These are phyloP conservation scores for Vitis rotundifolia DNA, from an alignment of 164 flowering plant genomes.

Conservation along the genomic window DNA sequence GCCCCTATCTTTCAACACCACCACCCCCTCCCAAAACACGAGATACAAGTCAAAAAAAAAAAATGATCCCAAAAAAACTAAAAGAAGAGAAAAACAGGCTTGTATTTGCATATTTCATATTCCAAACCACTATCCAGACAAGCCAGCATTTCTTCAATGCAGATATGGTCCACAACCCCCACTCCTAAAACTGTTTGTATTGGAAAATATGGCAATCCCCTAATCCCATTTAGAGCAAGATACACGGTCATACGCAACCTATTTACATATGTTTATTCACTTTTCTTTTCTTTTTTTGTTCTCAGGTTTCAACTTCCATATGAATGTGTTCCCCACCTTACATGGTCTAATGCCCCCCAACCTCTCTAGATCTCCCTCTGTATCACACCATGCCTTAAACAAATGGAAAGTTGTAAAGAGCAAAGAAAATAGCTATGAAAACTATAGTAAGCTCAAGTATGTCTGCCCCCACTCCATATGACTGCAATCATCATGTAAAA, in stretches of 20 bases:
- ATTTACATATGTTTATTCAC: constrained; percentile 28
- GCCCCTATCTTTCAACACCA: constrained; percentile 26
- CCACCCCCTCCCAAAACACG: constrained; percentile 6
- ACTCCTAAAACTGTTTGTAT: constrained; percentile 28
- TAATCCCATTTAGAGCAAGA: constrained; percentile 24
- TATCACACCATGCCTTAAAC: constrained; percentile 2
- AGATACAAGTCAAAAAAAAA: constrained; percentile 3
- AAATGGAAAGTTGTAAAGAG: constrained; percentile 20
- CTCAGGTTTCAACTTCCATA: constrained; percentile 37
- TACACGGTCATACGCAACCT: constrained; percentile 25
- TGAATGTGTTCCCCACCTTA: constrained; percentile 82
- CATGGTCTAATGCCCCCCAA: constrained; percentile 31
- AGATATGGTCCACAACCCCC: constrained; percentile 39
- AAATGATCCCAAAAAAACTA: constrained; percentile 5
- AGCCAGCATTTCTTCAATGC: constrained; percentile 27
- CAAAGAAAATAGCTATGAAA: constrained; percentile 3
- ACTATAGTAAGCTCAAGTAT: constrained; percentile 6
- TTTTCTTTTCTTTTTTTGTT: background rate
- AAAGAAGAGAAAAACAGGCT: constrained; percentile 6
- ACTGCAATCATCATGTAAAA: constrained; percentile 54
- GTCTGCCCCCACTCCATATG: constrained; percentile 38
- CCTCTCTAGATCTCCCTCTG: background rate
- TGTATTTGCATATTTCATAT: constrained; percentile 6
- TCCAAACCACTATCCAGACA: constrained; percentile 48
- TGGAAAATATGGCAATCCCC: constrained; percentile 36